Base-by-base conservation (phyloP, 768 basidiomycete genomes). In the Psilocybe tampanensis region DNA sequence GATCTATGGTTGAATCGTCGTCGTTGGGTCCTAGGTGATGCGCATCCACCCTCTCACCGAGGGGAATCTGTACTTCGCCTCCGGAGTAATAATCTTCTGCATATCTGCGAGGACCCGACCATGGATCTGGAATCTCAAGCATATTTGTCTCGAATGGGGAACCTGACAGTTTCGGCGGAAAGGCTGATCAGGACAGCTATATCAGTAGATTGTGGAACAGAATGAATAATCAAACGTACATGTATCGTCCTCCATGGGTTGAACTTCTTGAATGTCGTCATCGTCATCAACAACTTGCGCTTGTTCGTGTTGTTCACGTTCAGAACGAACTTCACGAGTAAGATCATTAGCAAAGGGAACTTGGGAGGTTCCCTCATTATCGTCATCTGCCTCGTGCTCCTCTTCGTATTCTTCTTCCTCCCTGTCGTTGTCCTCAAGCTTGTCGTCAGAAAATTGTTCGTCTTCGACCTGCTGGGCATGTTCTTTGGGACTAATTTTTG, bases 61-160 rank as follows among this genome's bases (percentile, higher is more conserved):
- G 47, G 13, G 47, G 23, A 26, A 60, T 47, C 17, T 58, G 55
- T 34, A 74, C 24, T 50, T 81, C 79, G 1, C 79, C 81, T 12
- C 78, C 80, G 5, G 77, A 71, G 57, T 72, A 75, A 33, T 65
- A 74, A 54, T 75, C 75, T 61, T 76, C 66, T 0, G 74, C 73
- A 58, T 72, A 72, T 2, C 56, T 69, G 48, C 62, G 59, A 19
- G 72, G 69, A 18, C 69, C 70, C 32, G 58, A 59, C 74, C 75
- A 74, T 21, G 67, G 71, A 59, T 74, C 69, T 7, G 64, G 70
- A 32, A 75, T 62, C 34, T 75, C 70, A 8, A 71, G 44, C 7
- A 9, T 36, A 8, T 41, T 26, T 13, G 36, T 8, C 18, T 51
- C 17, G 29, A 18, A 9, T 22, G 32, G 52, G 33, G 42, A 34